These are phyloP conservation scores for Penicillium oxalicum DNA, from an alignment of 2,329 filamentous ascomycete genomes.

Conservation along the genomic window DNA sequence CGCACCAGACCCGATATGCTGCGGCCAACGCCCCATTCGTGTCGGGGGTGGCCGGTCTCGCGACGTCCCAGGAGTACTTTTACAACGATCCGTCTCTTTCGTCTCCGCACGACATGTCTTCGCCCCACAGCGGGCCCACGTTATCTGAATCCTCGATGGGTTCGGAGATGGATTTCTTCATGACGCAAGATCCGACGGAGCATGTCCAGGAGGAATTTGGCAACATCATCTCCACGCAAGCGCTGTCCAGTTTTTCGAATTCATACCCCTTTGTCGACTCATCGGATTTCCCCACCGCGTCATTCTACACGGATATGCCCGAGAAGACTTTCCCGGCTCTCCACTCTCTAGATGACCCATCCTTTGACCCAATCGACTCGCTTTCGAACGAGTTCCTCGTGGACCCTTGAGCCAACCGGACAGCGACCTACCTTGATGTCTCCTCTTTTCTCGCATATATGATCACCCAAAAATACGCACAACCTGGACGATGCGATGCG, in stretches of 20 bases:
- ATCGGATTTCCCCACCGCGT: slow-evolving; percentile 28
- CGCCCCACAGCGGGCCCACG: slow-evolving; percentile 33
- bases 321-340: slow-evolving; percentile 27
- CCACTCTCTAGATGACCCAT: slow-evolving; percentile 27
- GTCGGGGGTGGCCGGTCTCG: slow-evolving; percentile 9
- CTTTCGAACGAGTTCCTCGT: slow-evolving; percentile 35
- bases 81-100: slow-evolving; percentile 27
- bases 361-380: slow-evolving; percentile 35
- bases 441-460: background rate
- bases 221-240: slow-evolving; percentile 21
- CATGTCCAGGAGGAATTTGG: slow-evolving; percentile 28
- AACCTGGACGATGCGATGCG: slow-evolving; percentile 9
- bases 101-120: slow-evolving; percentile 31
- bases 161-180: slow-evolving; percentile 39
- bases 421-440: background rate
- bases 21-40: slow-evolving; percentile 20
- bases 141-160: slow-evolving; percentile 30
- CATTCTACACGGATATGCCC: slow-evolving; percentile 30
- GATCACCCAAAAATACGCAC: slow-evolving; percentile 3
- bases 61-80: slow-evolving; percentile 24
- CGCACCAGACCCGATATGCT: slow-evolving; percentile 16
- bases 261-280: slow-evolving; percentile 17
- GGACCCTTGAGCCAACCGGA: slow-evolving; percentile 20
- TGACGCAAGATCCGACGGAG: slow-evolving; percentile 29
- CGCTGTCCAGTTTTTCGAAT: slow-evolving; percentile 28